A percentile compares a stretch with the other conserved stretches of the same genome.
Evolutionary conservation across 2,329 filamentous ascomycete genomes (phyloP).

Genomic region (Sporothrix euskadiensis): DNA sequence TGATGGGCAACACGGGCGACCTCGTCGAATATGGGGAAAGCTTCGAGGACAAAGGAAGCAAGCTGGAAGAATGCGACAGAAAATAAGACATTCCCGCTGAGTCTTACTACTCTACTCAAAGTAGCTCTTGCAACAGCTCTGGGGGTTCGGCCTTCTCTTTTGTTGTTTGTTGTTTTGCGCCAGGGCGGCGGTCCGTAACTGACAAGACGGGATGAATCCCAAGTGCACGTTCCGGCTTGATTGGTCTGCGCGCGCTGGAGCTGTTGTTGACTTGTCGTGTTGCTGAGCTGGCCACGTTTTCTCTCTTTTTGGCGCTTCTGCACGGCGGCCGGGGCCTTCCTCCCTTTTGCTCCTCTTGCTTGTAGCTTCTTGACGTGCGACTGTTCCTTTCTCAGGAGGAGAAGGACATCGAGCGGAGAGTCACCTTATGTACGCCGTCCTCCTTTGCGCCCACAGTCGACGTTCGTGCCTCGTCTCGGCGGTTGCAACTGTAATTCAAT

Average conservation of each 20-base stretch:
- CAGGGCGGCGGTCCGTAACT: constrained; percentile 16
- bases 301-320: constrained; percentile 14
- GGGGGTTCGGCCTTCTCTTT: neutral
- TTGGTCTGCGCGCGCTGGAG: constrained; percentile 29
- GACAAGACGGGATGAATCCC: constrained; percentile 20
- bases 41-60: neutral
- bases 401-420: neutral
- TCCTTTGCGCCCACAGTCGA: neutral
- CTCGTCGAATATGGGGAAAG: neutral
- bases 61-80: neutral
- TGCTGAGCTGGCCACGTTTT: neutral
- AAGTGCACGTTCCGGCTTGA: constrained; percentile 33
- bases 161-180: neutral
- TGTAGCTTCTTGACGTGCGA: neutral
- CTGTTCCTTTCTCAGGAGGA: neutral
- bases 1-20: neutral
- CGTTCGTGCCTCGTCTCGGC: neutral
- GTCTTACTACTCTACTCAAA: neutral
- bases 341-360: neutral
- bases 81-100: neutral
- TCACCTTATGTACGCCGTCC: neutral
- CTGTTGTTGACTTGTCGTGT: neutral
- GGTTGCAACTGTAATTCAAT: neutral
- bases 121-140: neutral
- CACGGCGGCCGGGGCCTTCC: constrained; percentile 14